Percentiles rank a stretch among this genome's conserved stretches.
These are phyloP conservation scores for Guadua angustifolia DNA, from an alignment of 176 grass and related monocot species.

Conservation along the genomic window DNA sequence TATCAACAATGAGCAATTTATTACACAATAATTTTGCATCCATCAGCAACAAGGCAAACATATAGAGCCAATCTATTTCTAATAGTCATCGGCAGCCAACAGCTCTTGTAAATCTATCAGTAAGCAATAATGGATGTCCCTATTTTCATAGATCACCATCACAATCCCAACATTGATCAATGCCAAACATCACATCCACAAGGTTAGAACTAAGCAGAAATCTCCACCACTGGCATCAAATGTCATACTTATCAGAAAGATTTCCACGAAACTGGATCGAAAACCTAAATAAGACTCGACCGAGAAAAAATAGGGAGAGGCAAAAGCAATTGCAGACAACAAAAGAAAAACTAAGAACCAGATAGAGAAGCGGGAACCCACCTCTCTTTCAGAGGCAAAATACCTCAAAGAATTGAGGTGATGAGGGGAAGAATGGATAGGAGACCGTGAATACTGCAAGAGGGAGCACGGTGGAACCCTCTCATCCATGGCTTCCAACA, in stretches of 20 bases:
- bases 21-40: constrained; percentile 50
- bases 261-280: constrained; percentile 47
- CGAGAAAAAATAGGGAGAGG: neutral
- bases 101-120: constrained; percentile 35
- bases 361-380: too few relatives aligned
- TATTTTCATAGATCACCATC: constrained; percentile 45
- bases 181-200: too few relatives aligned
- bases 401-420: too few relatives aligned
- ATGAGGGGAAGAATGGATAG: too few relatives aligned
- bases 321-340: constrained; percentile 15
- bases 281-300: constrained; percentile 38
- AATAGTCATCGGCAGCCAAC: neutral
- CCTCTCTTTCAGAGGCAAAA: too few relatives aligned
- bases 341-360: too few relatives aligned
- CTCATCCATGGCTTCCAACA: too few relatives aligned
- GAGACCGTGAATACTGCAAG: too few relatives aligned
- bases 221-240: constrained; percentile 48
- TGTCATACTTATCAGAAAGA: constrained; percentile 45
- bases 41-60: constrained; percentile 33
- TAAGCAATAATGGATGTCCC: constrained; percentile 30
- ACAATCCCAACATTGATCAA: constrained; percentile 43
- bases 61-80: neutral
- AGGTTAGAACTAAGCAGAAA: constrained; percentile 44
- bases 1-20: constrained; percentile 44
- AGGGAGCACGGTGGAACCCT: too few relatives aligned